Base-by-base conservation (phyloP, 768 basidiomycete species). In the Trichaptum fuscoviolaceum region DNA sequence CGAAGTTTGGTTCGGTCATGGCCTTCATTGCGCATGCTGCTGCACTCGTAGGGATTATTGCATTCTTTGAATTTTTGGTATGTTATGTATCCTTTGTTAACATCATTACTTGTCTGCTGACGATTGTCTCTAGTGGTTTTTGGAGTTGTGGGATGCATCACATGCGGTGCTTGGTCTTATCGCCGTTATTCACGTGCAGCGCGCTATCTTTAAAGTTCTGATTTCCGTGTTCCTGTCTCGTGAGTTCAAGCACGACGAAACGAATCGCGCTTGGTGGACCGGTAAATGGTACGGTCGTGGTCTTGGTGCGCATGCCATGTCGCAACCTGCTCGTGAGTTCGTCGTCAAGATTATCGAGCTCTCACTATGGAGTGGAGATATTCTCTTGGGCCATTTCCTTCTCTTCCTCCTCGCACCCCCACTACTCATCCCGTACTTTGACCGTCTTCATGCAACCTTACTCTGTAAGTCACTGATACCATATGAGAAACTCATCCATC, bases 231-330 rank as follows among this genome's bases (percentile, higher is more conserved):
- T 96, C 86, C 81, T 99, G 42, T 91, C 95, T 57, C 91, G 97
- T 69, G 97, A 99, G 78, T 97, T 97, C 85, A 99, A 99, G 81
- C 95, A 99, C 75, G 97, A 99, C 75, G 96, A 99, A 78, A 96
- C 94, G 36, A 99, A 99, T 79, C 85, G 94, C 27, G 96, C 96
- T 7, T 99, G 96, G 96, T 99, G 97, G 97, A 96, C 96, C 35
- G 96, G 95, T 61, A 83, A 89, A 74, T 98, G 97, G 97, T 96
- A 95, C 76, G 96, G 96, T 58, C 89, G 95, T 63, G 95, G 95
- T 4, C 84, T 99, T 26, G 96, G 96, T 58, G 73, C 86, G 5
- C 90, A 94, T 75, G 95, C 90, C 58, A 92, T 96, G 87, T 95
- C 94, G n/a, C 97, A 99, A 75, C 96, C 96, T 63, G 94, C 92